Conservation (phyloP, 106 monocot genomes). For the Phalaenopsis aphrodite region DNA sequence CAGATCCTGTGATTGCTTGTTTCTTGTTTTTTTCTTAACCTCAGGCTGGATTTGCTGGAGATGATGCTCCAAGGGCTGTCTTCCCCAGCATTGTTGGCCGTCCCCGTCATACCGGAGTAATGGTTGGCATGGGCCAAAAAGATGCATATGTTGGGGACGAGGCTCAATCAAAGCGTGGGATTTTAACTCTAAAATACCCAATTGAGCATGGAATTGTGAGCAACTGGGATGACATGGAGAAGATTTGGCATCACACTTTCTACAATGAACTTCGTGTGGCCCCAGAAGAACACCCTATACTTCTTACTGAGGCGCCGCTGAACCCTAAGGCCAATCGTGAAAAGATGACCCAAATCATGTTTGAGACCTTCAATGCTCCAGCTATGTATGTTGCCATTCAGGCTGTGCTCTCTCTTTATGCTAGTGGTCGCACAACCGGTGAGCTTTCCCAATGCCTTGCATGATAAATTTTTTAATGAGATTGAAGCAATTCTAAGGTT, state of each 20-base stretch:
- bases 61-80: slow-evolving; percentile 18
- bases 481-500: neutral
- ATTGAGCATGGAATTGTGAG: slow-evolving; percentile 19
- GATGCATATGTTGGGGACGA: slow-evolving; percentile 27
- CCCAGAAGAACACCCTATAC: slow-evolving; percentile 15
- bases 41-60: slow-evolving; percentile 18
- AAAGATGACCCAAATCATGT: slow-evolving; percentile 23
- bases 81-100: slow-evolving; percentile 21
- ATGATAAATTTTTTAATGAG: neutral
- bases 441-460: neutral
- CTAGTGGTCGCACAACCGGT: slow-evolving; percentile 16
- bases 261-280: slow-evolving; percentile 20
- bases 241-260: slow-evolving; percentile 23
- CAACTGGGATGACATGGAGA: slow-evolving; percentile 27
- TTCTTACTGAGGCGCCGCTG: slow-evolving; percentile 12
- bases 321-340: slow-evolving; percentile 18
- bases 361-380: slow-evolving; percentile 15
- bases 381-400: slow-evolving; percentile 18
- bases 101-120: slow-evolving; percentile 31
- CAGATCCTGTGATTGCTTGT: neutral
- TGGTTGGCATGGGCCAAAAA: slow-evolving; percentile 36
- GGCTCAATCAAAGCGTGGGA: slow-evolving; percentile 15
- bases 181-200: slow-evolving; percentile 15
- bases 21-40: neutral
- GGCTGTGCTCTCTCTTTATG: slow-evolving; percentile 16